A percentile compares a stretch with the other conserved stretches of the same genome.
Evolutionary conservation across 2,329 filamentous ascomycete species (phyloP).

Genomic region (Alternaria sp.): DNA sequence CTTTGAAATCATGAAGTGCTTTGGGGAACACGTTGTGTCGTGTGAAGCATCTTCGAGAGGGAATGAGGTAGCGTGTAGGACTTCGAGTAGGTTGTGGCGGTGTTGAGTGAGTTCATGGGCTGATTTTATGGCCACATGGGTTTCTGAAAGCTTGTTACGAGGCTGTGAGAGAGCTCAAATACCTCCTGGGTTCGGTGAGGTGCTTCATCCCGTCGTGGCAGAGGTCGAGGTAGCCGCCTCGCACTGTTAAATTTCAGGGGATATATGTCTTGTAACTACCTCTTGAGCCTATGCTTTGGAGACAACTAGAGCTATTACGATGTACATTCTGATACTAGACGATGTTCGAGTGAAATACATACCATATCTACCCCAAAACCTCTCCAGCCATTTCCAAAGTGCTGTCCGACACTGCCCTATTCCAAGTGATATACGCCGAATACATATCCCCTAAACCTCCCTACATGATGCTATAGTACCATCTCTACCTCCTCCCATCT

Average conservation of each 20-base stretch:
- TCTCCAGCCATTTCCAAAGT: not conserved
- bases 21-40: not conserved
- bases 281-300: not conserved
- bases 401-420: not conserved
- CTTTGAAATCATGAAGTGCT: no score
- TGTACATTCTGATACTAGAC: not conserved
- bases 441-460: not conserved
- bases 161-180: not conserved
- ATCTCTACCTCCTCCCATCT: not conserved
- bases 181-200: not conserved
- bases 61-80: not conserved
- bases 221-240: not conserved
- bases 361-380: not conserved
- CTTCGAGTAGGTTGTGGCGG: not conserved
- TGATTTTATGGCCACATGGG: fast-evolving
- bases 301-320: not conserved
- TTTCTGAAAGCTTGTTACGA: not conserved
- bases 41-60: not conserved
- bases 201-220: fast-evolving
- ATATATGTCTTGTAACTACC: not conserved
- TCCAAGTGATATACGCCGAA: not conserved
- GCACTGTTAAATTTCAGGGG: not conserved
- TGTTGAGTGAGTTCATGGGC: fast-evolving
- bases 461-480: fast-evolving
- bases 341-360: not conserved